Evolutionary conservation across 768 basidiomycete species (phyloP).

Genomic region (Antrodiella citrinella): DNA sequence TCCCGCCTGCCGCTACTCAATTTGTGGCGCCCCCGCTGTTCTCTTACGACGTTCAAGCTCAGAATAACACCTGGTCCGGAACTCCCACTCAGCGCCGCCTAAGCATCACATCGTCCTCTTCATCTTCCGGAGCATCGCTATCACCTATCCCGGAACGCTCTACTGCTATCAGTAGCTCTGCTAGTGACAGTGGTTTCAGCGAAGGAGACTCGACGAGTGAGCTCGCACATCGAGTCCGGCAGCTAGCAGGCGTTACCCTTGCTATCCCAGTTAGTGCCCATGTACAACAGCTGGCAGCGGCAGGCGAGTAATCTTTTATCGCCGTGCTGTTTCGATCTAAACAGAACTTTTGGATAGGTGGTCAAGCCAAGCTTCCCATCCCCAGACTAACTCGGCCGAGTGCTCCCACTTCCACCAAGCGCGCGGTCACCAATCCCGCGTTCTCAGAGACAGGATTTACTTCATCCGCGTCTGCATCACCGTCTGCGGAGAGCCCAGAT

Average conservation of each 20-base stretch:
- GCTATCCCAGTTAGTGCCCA: constrained; percentile 30
- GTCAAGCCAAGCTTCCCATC: constrained; percentile 33
- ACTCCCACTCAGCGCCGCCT: constrained; percentile 29
- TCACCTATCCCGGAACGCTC: constrained; percentile 40
- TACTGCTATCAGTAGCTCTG: constrained; percentile 21
- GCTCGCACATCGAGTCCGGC: constrained; percentile 29
- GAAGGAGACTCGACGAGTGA: constrained; percentile 23
- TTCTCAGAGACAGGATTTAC: constrained; percentile 16
- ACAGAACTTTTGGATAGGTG: constrained; percentile 8
- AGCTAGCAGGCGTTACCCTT: constrained; percentile 29
- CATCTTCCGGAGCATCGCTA: constrained; percentile 43
- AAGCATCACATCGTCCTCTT: constrained; percentile 50
- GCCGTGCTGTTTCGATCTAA: not conserved
- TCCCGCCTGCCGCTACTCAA: constrained; percentile 1
- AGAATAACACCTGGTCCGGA: constrained; percentile 12
- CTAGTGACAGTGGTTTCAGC: constrained; percentile 14
- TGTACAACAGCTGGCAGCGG: constrained; percentile 23
- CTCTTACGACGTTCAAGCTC: constrained; percentile 10
- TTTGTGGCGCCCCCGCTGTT: constrained; percentile 9
- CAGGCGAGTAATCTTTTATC: not conserved
- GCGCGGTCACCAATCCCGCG: constrained; percentile 11
- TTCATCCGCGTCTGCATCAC: constrained; percentile 29
- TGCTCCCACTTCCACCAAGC: constrained; percentile 28
- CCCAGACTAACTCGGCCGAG: constrained; percentile 42
- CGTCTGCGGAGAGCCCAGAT: constrained; percentile 25